Percentiles rank a stretch among this genome's conserved stretches.
These are phyloP conservation scores for Solanum neorickii DNA, from an alignment of 257 asterid species.

Conservation along the genomic window DNA sequence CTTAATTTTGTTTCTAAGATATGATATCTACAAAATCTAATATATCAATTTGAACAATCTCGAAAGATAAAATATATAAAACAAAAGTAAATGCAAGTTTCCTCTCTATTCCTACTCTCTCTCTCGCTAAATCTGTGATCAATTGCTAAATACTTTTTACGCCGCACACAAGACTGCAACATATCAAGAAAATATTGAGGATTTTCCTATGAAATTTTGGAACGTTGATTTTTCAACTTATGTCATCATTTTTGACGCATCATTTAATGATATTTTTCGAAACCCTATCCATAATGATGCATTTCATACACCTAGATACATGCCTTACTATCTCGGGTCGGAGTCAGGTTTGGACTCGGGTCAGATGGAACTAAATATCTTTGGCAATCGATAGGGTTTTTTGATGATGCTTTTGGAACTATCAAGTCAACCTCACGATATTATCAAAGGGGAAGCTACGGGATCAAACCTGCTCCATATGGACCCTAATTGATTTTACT, in stretches of 20 bases:
- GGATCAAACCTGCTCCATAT: constrained; percentile 8
- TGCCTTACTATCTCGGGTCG: too few relatives aligned
- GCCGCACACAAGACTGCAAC: constrained; percentile 4
- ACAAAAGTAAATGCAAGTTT: neutral
- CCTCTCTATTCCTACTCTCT: neutral
- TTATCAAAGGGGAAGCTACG: neutral
- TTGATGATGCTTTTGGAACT: neutral
- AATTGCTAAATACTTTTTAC: neutral
- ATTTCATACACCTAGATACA: neutral
- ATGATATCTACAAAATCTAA: too few relatives aligned
- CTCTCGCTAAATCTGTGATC: neutral
- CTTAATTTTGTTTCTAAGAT: too few relatives aligned
- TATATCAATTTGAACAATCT: too few relatives aligned
- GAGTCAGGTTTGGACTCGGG: neutral
- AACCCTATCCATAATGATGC: neutral
- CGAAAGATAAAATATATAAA: too few relatives aligned
- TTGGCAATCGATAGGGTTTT: neutral
- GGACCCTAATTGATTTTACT: neutral
- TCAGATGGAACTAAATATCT: neutral
- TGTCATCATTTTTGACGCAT: constrained; percentile 39
- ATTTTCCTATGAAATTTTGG: neutral
- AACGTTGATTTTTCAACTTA: constrained; percentile 22
- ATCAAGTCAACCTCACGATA: neutral
- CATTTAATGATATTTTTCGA: constrained; percentile 40
- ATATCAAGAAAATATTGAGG: neutral